These are phyloP conservation scores for Ganoderma lucidum DNA, from an alignment of 1,284 basidiomycete genomes.

Conservation along the genomic window DNA sequence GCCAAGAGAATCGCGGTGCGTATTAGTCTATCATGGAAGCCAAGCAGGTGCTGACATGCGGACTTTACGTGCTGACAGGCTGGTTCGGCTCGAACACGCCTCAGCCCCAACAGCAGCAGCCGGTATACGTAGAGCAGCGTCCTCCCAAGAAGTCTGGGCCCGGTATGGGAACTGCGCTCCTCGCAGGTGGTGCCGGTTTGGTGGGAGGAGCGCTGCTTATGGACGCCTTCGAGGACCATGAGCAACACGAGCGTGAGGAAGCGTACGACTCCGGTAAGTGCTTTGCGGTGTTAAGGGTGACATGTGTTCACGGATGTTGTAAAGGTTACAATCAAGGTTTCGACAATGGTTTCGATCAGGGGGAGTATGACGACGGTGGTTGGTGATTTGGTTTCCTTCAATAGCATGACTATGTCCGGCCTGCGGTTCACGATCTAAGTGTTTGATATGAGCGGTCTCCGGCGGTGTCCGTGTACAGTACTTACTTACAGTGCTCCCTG, in stretches of 20 bases:
- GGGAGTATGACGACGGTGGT: slow-evolving; percentile 20
- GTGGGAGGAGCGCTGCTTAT: slow-evolving; percentile 63
- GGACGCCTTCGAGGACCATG: slow-evolving; percentile 56
- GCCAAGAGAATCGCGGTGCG: slow-evolving; percentile 34
- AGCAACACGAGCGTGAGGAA: slow-evolving; percentile 46
- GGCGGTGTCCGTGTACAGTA: slow-evolving; percentile 13
- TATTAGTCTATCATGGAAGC: neutral
- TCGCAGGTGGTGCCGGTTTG: slow-evolving; percentile 61
- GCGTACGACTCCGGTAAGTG: slow-evolving; percentile 50
- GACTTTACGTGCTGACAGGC: slow-evolving; percentile 30
- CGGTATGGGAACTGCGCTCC: slow-evolving; percentile 51
- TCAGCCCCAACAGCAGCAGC: slow-evolving; percentile 32
- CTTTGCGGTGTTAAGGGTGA: neutral
- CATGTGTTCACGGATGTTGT: neutral
- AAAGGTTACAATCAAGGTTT: slow-evolving; percentile 32
- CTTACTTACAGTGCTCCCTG: neutral
- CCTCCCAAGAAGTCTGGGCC: slow-evolving; percentile 52
- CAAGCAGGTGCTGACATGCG: slow-evolving; percentile 12
- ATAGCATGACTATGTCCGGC: neutral
- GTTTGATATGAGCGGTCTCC: neutral
- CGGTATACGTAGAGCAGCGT: slow-evolving; percentile 43
- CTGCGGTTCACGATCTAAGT: slow-evolving; percentile 2
- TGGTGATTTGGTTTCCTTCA: slow-evolving; percentile 13
- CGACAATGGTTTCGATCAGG: slow-evolving; percentile 27
- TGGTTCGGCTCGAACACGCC: slow-evolving; percentile 45